phyloP scores from a whole-genome alignment of 2,329 filamentous ascomycete genomes.

The Arthrobotrys megalospora region DNA sequence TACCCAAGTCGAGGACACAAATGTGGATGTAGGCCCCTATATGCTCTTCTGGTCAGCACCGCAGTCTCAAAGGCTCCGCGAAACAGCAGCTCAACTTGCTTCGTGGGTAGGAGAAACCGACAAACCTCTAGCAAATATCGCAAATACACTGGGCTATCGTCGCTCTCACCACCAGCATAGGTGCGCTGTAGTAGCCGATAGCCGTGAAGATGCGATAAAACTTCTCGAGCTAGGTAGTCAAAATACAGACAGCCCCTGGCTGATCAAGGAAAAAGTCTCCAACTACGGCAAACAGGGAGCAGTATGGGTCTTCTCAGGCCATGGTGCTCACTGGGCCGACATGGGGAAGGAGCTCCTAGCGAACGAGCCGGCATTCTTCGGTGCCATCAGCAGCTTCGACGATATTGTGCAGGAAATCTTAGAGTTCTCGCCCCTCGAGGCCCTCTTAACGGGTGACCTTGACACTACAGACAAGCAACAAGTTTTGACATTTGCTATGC shows the following conservation, averaged over 20 bases:
- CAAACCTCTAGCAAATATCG: conserved; percentile 1
- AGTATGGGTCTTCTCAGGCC: conserved; percentile 69
- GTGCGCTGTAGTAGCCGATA: conserved; percentile 31
- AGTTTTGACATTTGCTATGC: conserved; percentile 66
- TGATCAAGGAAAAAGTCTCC: conserved; percentile 32
- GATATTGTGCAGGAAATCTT: conserved; percentile 23
- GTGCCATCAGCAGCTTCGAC: conserved; percentile 33
- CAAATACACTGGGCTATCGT: conserved; percentile 14
- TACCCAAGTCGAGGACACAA: background rate
- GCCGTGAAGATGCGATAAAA: conserved; percentile 14
- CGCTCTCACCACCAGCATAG: conserved; percentile 34
- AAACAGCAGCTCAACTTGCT: conserved; percentile 24
- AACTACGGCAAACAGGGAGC: conserved; percentile 23
- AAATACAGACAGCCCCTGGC: conserved; percentile 7
- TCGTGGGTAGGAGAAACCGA: conserved; percentile 13
- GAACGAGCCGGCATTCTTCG: conserved; percentile 31
- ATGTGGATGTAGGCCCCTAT: background rate
- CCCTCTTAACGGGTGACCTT: conserved; percentile 34
- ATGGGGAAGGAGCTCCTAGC: conserved; percentile 68
- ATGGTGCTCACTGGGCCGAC: conserved; percentile 69
- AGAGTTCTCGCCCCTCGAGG: conserved; percentile 33
- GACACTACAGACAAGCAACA: conserved; percentile 40
- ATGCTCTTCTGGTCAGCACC: conserved; percentile 64
- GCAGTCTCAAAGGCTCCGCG: conserved; percentile 23
- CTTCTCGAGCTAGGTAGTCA: conserved; percentile 20